Conservation (phyloP, 1,139 yeast genomes). For the Pichia norvegensis region DNA sequence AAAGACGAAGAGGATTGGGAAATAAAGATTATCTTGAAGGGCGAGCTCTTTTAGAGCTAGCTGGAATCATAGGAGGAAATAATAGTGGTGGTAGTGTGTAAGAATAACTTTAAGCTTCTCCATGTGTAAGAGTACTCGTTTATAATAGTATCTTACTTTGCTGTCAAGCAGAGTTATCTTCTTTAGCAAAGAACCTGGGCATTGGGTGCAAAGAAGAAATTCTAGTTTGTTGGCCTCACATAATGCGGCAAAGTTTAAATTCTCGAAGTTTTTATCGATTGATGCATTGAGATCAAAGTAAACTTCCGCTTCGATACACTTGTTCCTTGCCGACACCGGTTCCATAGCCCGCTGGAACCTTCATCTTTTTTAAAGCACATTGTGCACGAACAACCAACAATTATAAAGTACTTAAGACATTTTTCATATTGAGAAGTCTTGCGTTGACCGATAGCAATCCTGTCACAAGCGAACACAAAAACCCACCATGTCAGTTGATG, state of each 20-base stretch:
- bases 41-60: conserved; percentile 82
- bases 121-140: too few species aligned
- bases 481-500: neutral
- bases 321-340: neutral
- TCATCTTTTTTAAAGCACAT: neutral
- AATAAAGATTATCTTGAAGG: conserved; percentile 63
- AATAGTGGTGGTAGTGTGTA: conserved; percentile 45
- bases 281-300: neutral
- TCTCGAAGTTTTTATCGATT: neutral
- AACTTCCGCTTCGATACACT: neutral
- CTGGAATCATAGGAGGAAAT: conserved; percentile 73
- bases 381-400: too few species aligned
- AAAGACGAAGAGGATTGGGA: conserved; percentile 66
- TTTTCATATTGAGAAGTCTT: neutral
- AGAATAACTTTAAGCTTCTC: neutral
- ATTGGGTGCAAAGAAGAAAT: conserved; percentile 25
- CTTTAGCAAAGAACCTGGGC: neutral
- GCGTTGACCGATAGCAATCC: neutral
- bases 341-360: too few species aligned
- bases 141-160: too few species aligned
- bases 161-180: too few species aligned
- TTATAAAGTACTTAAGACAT: too few species aligned
- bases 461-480: too few species aligned
- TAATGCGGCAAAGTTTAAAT: neutral
- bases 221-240: neutral